Conservation (phyloP, 495 filamentous ascomycete species). For the Neurospora pannonica region DNA sequence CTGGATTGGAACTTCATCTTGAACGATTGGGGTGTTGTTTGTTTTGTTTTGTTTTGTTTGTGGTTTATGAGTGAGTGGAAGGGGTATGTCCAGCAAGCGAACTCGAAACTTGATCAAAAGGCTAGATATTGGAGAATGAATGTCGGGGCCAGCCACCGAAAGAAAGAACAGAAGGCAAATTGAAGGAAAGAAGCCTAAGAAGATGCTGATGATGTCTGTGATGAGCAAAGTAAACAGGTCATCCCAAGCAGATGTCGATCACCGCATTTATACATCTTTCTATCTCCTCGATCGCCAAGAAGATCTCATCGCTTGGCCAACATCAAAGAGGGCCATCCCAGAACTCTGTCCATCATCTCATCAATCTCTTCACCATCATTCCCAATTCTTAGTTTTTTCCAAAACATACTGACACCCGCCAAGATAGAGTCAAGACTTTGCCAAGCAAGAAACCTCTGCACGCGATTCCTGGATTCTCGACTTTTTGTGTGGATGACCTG, state of each 20-base stretch:
- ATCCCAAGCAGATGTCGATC: not conserved
- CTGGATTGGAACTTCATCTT: conserved; percentile 18
- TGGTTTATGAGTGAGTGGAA: not conserved
- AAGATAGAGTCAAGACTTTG: not conserved
- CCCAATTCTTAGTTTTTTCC: not conserved
- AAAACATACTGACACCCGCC: not conserved
- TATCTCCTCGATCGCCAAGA: not conserved
- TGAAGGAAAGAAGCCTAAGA: not conserved
- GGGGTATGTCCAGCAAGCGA: not conserved
- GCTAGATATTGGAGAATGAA: not conserved
- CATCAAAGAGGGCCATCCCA: not conserved
- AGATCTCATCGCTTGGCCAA: not conserved
- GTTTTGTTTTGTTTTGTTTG: not conserved
- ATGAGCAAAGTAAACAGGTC: not conserved
- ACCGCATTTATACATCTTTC: not conserved
- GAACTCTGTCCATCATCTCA: not conserved
- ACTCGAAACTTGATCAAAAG: not conserved
- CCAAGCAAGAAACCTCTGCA: not conserved
- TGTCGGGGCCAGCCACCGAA: not conserved
- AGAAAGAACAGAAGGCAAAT: not conserved
- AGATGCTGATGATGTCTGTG: not conserved
- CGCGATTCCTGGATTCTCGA: not conserved
- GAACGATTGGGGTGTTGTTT: not conserved
- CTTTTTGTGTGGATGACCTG: not conserved
- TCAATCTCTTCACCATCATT: not conserved